Conservation (phyloP, 345 rosid genomes). For the Conringia planisiliqua region DNA sequence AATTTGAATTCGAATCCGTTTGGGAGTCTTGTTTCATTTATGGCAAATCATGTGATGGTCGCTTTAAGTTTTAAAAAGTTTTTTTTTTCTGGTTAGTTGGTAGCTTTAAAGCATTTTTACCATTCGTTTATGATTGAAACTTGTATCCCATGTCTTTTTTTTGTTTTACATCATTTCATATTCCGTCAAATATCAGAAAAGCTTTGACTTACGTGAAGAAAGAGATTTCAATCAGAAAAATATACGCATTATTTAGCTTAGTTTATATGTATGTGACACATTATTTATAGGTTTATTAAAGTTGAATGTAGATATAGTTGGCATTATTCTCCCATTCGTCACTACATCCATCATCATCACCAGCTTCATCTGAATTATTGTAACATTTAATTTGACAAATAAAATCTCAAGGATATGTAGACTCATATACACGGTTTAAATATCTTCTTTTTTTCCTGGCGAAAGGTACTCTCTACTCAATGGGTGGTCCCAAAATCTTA, state of each 20-base stretch:
- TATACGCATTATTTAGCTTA: not conserved
- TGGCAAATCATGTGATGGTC: too few species aligned
- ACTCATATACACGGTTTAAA: not conserved
- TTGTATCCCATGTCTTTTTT: too few species aligned
- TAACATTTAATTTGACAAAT: not conserved
- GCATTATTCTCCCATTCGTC: constrained; percentile 3
- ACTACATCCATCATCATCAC: not conserved
- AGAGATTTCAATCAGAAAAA: too few species aligned
- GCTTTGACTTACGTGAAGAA: too few species aligned
- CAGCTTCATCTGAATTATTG: not conserved
- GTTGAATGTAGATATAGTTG: not conserved
- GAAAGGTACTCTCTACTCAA: not conserved
- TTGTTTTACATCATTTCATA: too few species aligned
- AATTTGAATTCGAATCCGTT: too few species aligned
- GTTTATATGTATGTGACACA: not conserved
- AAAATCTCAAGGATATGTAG: not conserved
- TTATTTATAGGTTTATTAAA: not conserved
- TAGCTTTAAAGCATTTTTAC: too few species aligned
- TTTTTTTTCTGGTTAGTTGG: too few species aligned
- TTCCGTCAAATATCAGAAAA: too few species aligned
- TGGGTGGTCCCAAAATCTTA: not conserved
- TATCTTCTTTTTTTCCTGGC: not conserved
- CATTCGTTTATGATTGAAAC: too few species aligned
- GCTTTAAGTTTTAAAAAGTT: too few species aligned
- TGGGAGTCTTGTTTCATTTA: not conserved